These are phyloP conservation scores for Heracleum sosnowskyi DNA, from an alignment of 129 eudicot species.

Conservation along the genomic window DNA sequence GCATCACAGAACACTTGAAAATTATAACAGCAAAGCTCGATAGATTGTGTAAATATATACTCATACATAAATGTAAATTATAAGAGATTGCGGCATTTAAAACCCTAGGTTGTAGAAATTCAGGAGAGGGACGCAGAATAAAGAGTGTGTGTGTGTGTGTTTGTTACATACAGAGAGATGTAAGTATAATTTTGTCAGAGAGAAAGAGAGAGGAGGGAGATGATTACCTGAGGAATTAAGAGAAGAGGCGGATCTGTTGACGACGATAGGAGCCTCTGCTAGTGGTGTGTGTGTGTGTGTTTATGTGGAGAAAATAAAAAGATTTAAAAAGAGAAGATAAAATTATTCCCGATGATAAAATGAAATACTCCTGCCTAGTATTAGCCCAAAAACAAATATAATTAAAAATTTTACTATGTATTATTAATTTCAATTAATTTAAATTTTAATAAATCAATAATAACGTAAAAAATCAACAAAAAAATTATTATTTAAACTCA, in stretches of 20 bases:
- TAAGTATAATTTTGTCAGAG: not conserved
- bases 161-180: not conserved
- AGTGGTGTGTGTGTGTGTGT: not conserved
- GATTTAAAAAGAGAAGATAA: not conserved
- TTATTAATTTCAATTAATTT: too few relatives aligned
- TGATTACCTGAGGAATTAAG: not conserved
- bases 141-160: not conserved
- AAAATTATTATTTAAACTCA: too few relatives aligned
- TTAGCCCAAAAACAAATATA: too few relatives aligned
- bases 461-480: too few relatives aligned
- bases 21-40: not conserved
- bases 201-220: not conserved
- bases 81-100: not conserved
- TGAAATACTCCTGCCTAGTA: too few relatives aligned
- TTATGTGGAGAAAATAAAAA: not conserved
- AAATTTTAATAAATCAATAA: too few relatives aligned
- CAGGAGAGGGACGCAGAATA: not conserved
- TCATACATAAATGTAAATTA: not conserved
- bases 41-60: not conserved
- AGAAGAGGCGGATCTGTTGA: conserved; percentile 5
- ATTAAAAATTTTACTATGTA: too few relatives aligned
- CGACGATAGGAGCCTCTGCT: not conserved
- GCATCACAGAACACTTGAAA: not conserved
- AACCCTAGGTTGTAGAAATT: not conserved
- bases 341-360: too few relatives aligned